A percentile compares a stretch with the other conserved stretches of the same genome.
These are phyloP conservation scores for Ceratobasidium theobromae DNA, from an alignment of 1,284 basidiomycete genomes.

Conservation along the genomic window DNA sequence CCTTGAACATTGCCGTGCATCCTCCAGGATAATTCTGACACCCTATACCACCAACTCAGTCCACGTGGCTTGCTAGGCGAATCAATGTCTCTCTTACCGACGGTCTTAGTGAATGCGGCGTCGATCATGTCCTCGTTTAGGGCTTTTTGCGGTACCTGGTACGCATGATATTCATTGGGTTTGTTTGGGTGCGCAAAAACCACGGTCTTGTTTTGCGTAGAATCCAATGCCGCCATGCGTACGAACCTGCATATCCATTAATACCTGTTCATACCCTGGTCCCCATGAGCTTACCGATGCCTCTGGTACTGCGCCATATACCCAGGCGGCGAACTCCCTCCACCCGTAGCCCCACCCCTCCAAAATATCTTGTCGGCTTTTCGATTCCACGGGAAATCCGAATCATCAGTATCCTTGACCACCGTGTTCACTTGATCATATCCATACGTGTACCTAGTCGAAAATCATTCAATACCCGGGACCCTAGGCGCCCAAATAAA, in stretches of 20 bases:
- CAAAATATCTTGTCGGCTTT: constrained; percentile 76
- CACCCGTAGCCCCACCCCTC: constrained; percentile 90
- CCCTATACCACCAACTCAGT: background rate
- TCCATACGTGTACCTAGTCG: constrained; percentile 72
- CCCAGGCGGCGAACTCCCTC: constrained; percentile 83
- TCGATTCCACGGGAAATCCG: constrained; percentile 81
- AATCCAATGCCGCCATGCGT: constrained; percentile 69
- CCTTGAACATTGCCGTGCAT: constrained; percentile 62
- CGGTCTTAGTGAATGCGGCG: constrained; percentile 79
- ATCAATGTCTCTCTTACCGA: constrained; percentile 50
- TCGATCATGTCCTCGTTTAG: constrained; percentile 87
- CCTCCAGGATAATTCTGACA: constrained; percentile 54
- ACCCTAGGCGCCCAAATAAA: background rate
- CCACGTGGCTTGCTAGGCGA: constrained; percentile 56
- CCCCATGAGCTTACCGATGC: constrained; percentile 60
- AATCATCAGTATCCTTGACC: constrained; percentile 70
- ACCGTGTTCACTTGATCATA: constrained; percentile 71
- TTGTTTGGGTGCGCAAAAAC: constrained; percentile 73
- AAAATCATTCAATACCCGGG: background rate
- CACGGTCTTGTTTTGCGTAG: constrained; percentile 62
- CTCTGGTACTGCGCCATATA: constrained; percentile 84
- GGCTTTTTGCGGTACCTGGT: constrained; percentile 56
- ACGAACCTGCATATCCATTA: constrained; percentile 59
- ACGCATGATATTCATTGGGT: constrained; percentile 58
- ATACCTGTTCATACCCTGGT: constrained; percentile 26